These are phyloP conservation scores for Limnomonas spitsbergensis DNA, from an alignment of 139 green algal genomes.

Conservation along the genomic window DNA sequence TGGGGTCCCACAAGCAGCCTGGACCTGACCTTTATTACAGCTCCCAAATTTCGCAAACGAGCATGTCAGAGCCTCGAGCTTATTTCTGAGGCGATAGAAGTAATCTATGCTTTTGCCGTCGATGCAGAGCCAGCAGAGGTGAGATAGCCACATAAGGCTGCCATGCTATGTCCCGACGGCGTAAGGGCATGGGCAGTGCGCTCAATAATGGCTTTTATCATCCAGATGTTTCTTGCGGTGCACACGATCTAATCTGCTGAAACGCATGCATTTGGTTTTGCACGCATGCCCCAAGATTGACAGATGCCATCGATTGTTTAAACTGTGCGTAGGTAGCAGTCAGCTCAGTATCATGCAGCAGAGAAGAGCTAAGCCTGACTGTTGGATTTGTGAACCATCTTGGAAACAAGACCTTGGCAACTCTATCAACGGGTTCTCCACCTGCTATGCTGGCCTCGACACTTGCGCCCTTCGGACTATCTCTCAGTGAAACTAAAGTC, in stretches of 20 bases:
- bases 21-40: background rate
- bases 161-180: too few relatives aligned
- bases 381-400: background rate
- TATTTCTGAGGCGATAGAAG: conserved; percentile 8
- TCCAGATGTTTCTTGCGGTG: too few relatives aligned
- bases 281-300: too few relatives aligned
- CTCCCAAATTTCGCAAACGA: conserved; percentile 2
- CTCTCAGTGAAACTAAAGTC: background rate
- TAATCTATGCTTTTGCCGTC: conserved; percentile 11
- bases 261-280: too few relatives aligned
- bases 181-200: too few relatives aligned
- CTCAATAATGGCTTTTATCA: too few relatives aligned
- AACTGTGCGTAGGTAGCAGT: conserved; percentile 14
- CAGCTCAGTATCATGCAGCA: background rate
- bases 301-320: too few relatives aligned
- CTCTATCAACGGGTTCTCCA: background rate
- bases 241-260: too few relatives aligned
- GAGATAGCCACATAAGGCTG: background rate
- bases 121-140: conserved; percentile 2
- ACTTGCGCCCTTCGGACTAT: conserved; percentile 4
- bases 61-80: conserved; percentile 6
- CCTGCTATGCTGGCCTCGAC: conserved; percentile 9
- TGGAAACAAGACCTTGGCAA: background rate
- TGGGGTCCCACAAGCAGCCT: background rate
- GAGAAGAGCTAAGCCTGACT: background rate